These are phyloP conservation scores for Phalaenopsis hybrid DNA, from an alignment of 116 monocot genomes.

Conservation along the genomic window DNA sequence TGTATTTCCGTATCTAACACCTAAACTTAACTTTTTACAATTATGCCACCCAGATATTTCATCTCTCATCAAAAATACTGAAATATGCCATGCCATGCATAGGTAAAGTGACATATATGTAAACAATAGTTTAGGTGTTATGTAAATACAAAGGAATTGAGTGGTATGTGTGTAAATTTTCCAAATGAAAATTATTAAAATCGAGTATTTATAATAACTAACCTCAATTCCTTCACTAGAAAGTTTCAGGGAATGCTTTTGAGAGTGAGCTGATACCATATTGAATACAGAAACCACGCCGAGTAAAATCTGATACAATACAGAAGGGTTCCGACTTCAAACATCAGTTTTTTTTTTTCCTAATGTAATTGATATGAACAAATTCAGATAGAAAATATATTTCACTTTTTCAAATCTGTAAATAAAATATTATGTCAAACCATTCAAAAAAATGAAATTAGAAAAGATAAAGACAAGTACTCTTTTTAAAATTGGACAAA, in stretches of 20 bases:
- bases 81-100: too few species aligned
- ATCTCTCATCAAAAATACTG: too few species aligned
- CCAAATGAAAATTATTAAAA: not conserved
- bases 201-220: constrained; percentile 6
- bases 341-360: not conserved
- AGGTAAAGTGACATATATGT: too few species aligned
- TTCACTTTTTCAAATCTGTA: not conserved
- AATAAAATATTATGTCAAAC: not conserved
- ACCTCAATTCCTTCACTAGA: constrained; percentile 59
- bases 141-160: too few species aligned
- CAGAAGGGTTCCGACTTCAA: not conserved
- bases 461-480: not conserved
- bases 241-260: constrained; percentile 59
- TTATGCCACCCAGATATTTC: too few species aligned
- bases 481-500: not conserved
- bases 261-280: constrained; percentile 47
- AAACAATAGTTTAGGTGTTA: too few species aligned
- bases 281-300: constrained; percentile 72
- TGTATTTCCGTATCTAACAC: too few species aligned
- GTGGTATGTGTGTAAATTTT: too few species aligned
- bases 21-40: too few species aligned
- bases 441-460: not conserved
- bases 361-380: too few species aligned
- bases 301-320: constrained; percentile 48
- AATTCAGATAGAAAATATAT: too few species aligned